Evolutionary conservation across 441 rosid genomes (phyloP), one percentile per base, ranked within the genome.

Genomic region (Populus hybrid): DNA sequence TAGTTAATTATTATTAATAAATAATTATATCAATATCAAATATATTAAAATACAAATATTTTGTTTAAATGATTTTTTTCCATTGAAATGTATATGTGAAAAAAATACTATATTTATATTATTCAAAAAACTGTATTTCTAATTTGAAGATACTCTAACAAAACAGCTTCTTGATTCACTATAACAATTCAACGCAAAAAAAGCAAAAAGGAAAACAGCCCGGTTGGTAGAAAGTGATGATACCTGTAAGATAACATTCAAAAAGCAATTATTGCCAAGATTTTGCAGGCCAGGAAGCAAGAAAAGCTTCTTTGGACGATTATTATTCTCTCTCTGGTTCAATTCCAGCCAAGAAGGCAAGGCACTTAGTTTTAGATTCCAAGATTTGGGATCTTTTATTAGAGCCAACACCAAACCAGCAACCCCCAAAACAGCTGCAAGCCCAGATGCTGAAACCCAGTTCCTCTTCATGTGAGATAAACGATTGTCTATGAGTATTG

Each of bases 231-330:
- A 78, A 34, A 63, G 77, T 30, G 75, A 79, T 32, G 20, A 61
- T 75, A 91, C 99, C 97, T 93, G 99, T 66, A 95, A 84, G 42
- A 93, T 84, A 42, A 89, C 98, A 81, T 93, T 93, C 80, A 93
- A 85, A 81, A 92, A 95, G 85, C 98, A 93, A 77, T 91, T 93
- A 76, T 90, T 92, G 8, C 97, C 97, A 42, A 88, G 91, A 86
- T 95, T 95, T 79, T 85, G 90, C 84, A 93, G 83, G 23, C 98
- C 99, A 54, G 98, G 98, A 6, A 91, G 91, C 30, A 87, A 76
- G 73, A 68, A 57, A 18, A 59, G 24, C 79, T 85, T 84, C 68
- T 85, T 83, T 32, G 38, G 57, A 64, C 54, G 72, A 65, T 35
- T 28, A 67, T 24, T 14, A 10, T 72, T 61, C 65, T 71, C 76